Percentiles rank a stretch among this genome's conserved stretches.
Conservation (phyloP, 495 filamentous ascomycete genomes). For the Filosporella fistucella region DNA sequence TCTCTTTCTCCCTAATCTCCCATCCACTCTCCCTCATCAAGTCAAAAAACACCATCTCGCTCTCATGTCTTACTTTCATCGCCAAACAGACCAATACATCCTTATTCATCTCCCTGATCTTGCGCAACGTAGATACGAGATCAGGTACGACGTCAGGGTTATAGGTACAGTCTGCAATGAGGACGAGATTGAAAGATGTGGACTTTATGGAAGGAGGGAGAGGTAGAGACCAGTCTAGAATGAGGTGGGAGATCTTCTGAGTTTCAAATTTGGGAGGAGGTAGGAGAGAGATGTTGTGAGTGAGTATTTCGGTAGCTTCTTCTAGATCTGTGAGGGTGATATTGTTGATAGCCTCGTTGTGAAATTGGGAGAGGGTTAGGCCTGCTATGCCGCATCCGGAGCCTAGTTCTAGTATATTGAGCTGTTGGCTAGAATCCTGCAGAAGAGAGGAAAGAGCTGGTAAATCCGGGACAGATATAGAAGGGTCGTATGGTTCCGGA, state of each 20-base stretch:
- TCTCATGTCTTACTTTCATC: conserved; percentile 81
- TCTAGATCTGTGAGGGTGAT: conserved; percentile 79
- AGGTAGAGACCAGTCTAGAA: conserved; percentile 71
- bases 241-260: conserved; percentile 22
- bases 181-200: conserved; percentile 60
- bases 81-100: conserved; percentile 59
- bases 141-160: conserved; percentile 77
- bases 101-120: conserved; percentile 41
- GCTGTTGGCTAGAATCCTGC: neutral
- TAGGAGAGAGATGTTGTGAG: conserved; percentile 39
- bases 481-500: conserved; percentile 30
- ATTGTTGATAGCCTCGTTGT: neutral
- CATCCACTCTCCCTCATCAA: conserved; percentile 62
- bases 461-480: neutral
- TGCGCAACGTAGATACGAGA: conserved; percentile 64
- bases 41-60: conserved; percentile 75
- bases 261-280: neutral
- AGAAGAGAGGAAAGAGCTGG: neutral
- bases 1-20: conserved; percentile 37
- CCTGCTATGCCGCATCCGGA: conserved; percentile 84
- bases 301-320: conserved; percentile 65
- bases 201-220: conserved; percentile 33
- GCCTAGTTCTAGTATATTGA: conserved; percentile 73
- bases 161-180: conserved; percentile 93
- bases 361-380: conserved; percentile 48